These are phyloP conservation scores for Talaromyces sp. DNA, from an alignment of 2,329 filamentous ascomycete species.

Conservation along the genomic window DNA sequence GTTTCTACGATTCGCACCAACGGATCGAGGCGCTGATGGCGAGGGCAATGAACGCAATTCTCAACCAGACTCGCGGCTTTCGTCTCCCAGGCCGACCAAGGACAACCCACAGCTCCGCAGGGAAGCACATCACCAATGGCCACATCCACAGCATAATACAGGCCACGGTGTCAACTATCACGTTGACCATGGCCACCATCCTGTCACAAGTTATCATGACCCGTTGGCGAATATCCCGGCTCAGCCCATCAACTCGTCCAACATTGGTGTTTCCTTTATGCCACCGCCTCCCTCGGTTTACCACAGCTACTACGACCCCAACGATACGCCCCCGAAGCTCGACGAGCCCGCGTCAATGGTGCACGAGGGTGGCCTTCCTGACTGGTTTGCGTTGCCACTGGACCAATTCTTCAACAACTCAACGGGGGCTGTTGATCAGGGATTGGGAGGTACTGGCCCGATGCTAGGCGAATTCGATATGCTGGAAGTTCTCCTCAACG, in stretches of 20 bases:
- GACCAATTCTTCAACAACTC: conserved; percentile 53
- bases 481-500: conserved; percentile 43
- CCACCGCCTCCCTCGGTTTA: conserved; percentile 43
- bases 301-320: conserved; percentile 39
- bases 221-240: conserved; percentile 40
- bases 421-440: conserved; percentile 43
- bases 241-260: conserved; percentile 41
- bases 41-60: conserved; percentile 33
- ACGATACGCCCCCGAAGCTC: conserved; percentile 22
- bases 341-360: conserved; percentile 16
- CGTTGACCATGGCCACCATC: conserved; percentile 10
- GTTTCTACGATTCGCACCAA: conserved; percentile 53
- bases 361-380: conserved; percentile 33
- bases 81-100: conserved; percentile 30
- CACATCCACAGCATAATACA: conserved; percentile 2
- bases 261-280: conserved; percentile 43
- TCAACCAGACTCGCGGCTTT: conserved; percentile 27
- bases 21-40: conserved; percentile 41
- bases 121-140: conserved; percentile 15
- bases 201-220: conserved; percentile 24
- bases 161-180: conserved; percentile 5
- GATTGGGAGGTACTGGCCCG: conserved; percentile 57
- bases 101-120: conserved; percentile 17
- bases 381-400: conserved; percentile 59
- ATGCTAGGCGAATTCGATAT: conserved; percentile 53